A percentile compares a stretch with the other conserved stretches of the same genome.
Evolutionary conservation across 179 eudicot species (phyloP).

Genomic region (Amaranthus tricolor): DNA sequence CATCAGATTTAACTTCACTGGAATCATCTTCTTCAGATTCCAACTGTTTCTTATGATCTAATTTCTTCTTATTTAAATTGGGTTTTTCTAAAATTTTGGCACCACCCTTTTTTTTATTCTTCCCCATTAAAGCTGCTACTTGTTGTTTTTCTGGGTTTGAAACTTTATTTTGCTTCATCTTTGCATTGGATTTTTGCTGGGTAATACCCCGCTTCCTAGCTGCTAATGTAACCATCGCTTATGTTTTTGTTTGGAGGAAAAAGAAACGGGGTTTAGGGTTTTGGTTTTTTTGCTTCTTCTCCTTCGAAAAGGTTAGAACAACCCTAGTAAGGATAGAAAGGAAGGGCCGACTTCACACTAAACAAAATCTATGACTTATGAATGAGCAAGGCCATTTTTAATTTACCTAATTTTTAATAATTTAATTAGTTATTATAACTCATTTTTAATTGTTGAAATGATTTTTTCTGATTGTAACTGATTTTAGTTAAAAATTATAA

Average conservation of each 20-base stretch:
- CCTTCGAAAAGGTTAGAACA: neutral
- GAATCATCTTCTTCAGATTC: neutral
- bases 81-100: too few species aligned
- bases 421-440: too few species aligned
- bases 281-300: neutral
- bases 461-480: too few species aligned
- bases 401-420: too few species aligned
- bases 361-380: too few species aligned
- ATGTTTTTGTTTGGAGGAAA: neutral
- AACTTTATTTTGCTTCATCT: neutral
- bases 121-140: neutral
- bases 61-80: neutral
- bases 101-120: too few species aligned
- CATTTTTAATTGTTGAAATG: too few species aligned
- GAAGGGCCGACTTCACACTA: too few species aligned
- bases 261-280: conserved; percentile 8
- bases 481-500: too few species aligned
- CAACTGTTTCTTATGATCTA: neutral
- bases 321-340: too few species aligned
- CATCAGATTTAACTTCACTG: neutral
- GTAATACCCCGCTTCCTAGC: neutral
- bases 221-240: neutral
- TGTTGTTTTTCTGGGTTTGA: neutral
- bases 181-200: neutral
- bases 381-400: too few species aligned